Evolutionary conservation across 1,139 yeast species (phyloP), one percentile per base, ranked within the genome.

Genomic region (Hansenula lynferdii): DNA sequence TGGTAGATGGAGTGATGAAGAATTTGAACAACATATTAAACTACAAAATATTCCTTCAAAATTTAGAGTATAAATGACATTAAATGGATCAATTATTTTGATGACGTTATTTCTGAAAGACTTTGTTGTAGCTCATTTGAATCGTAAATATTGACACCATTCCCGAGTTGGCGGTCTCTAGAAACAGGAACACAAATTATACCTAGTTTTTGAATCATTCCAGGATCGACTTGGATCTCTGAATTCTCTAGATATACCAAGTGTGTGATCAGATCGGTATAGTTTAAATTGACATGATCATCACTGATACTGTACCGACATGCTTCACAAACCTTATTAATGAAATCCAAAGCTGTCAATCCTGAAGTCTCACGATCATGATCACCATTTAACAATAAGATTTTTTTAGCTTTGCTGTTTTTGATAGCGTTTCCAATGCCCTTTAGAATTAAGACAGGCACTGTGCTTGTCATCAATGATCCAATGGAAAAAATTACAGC

Each of bases 391-490:
- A 86, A 61, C 11, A 86, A 60, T 21, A 87, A 57, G 2, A 81
- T 65, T 50, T 77, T 74, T 40, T 67, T 70, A 35, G 70, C 67
- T 8, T 52, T 47, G 17, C 37, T 52, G 10, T 51, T 38, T 29
- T 41, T 51, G 32, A 69, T 71, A 2, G 85, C 77, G 33, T 68
- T 70, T 0, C 90, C 94, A 18, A 86, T 72, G 1, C 95, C 95
- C 41, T 77, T 77, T 6, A 86, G 63, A 10, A 86, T 74, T 4
- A 87, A 64, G 0, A 87, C 78, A 0, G 97, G 97, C 3, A 86
- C 64, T 8, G 85, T 76, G 42, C 95, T 85, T 0, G 97, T 89
- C 82, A 85, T 84, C 31, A 90, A 64, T 3, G 95, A 85, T 1
- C 97, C 97, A 42, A 90, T 84, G 1, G 95, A 85, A 54, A 80